phyloP scores from a whole-genome alignment of 495 filamentous ascomycete species.

The Aspergillus hancockii region DNA sequence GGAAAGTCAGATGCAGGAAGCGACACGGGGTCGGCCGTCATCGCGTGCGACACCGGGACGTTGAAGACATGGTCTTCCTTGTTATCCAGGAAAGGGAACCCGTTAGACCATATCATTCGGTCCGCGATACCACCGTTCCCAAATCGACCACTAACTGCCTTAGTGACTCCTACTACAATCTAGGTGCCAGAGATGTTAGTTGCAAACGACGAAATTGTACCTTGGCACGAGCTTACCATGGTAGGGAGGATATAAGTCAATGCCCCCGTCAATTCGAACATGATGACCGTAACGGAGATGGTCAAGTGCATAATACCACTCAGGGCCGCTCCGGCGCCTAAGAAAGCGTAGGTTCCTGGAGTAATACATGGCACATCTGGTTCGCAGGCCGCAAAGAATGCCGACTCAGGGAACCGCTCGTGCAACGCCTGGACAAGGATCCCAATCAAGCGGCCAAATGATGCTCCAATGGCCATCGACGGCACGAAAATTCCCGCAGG shows the following conservation, averaged over 20 bases:
- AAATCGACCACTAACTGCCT: slow-evolving; percentile 87
- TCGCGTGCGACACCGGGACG: slow-evolving; percentile 88
- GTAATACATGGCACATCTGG: slow-evolving; percentile 97
- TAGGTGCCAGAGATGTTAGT: slow-evolving; percentile 28
- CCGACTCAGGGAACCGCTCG: slow-evolving; percentile 75
- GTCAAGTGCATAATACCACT: slow-evolving; percentile 98
- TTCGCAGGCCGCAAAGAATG: slow-evolving; percentile 83
- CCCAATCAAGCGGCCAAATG: slow-evolving; percentile 90
- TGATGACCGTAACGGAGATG: slow-evolving; percentile 94
- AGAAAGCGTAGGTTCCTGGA: slow-evolving; percentile 92
- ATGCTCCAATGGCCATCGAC: slow-evolving; percentile 95
- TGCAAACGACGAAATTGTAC: not conserved
- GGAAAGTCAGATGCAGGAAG: slow-evolving; percentile 76
- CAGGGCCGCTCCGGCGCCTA: slow-evolving; percentile 91
- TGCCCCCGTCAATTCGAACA: slow-evolving; percentile 96
- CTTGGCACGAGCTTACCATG: slow-evolving; percentile 58
- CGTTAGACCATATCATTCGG: slow-evolving; percentile 99
- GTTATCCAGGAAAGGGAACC: slow-evolving; percentile 95
- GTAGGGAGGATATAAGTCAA: slow-evolving; percentile 95
- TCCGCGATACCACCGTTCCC: slow-evolving; percentile 96
- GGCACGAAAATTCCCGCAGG: slow-evolving; percentile 97
- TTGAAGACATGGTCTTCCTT: slow-evolving; percentile 98
- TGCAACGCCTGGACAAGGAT: slow-evolving; percentile 91
- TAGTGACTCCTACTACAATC: slow-evolving; percentile 97
- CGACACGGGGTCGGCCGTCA: slow-evolving; percentile 75